Percentiles rank a stretch among this genome's conserved stretches.
These are phyloP conservation scores for Cryptococcus sp. DNA, from an alignment of 1,284 basidiomycete species.

Conservation along the genomic window DNA sequence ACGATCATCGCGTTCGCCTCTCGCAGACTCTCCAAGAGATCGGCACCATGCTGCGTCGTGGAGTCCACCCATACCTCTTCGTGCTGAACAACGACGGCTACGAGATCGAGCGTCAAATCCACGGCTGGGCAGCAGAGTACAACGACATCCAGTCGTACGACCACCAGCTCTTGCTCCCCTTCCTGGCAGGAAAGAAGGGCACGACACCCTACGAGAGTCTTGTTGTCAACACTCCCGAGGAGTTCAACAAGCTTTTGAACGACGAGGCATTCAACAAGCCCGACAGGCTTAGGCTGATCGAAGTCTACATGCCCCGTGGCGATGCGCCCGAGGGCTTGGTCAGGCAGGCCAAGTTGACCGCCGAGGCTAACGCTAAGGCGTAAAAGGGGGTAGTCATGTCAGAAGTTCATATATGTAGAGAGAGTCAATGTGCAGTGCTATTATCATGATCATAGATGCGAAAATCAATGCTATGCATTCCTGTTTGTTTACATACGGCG, in stretches of 20 bases:
- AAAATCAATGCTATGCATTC: no score
- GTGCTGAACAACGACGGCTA: slow-evolving; percentile 89
- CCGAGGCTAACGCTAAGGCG: slow-evolving; percentile 44
- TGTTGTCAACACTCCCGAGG: slow-evolving; percentile 50
- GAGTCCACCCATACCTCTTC: slow-evolving; percentile 55
- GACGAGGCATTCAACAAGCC: slow-evolving; percentile 47
- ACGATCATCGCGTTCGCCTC: neutral
- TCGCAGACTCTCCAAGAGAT: slow-evolving; percentile 55
- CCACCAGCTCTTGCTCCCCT: slow-evolving; percentile 50
- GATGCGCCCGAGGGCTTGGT: slow-evolving; percentile 47
- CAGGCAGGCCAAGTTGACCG: slow-evolving; percentile 53
- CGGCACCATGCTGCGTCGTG: slow-evolving; percentile 56
- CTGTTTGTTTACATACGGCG: no score
- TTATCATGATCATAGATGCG: no score
- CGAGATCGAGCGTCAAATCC: slow-evolving; percentile 74
- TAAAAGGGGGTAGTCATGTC: slow-evolving; percentile 1
- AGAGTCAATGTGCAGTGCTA: no score
- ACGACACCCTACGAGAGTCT: slow-evolving; percentile 43
- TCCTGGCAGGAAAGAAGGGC: slow-evolving; percentile 47
- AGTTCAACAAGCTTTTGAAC: slow-evolving; percentile 60
- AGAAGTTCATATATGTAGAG: no score
- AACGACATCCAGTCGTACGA: slow-evolving; percentile 56
- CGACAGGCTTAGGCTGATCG: slow-evolving; percentile 50
- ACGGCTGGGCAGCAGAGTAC: slow-evolving; percentile 52
- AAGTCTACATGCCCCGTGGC: slow-evolving; percentile 51